Base-by-base conservation (phyloP, 768 basidiomycete genomes). In the Auricularia sp. region DNA sequence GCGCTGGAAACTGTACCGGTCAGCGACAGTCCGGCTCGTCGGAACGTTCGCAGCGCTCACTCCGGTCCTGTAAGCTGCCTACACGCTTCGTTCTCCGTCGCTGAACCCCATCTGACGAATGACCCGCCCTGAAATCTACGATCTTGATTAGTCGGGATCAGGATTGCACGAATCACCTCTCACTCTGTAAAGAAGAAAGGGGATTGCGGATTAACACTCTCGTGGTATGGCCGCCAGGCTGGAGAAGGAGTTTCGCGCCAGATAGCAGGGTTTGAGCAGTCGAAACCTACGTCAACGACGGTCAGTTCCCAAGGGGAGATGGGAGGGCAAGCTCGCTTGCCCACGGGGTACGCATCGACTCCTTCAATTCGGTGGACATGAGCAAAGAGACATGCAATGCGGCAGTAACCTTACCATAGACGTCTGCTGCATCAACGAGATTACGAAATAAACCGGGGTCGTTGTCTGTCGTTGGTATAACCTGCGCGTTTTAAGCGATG, bases 111-210 rank as follows among this genome's bases (percentile, higher is more conserved):
- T 8, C 24, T 6, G 24, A n/a, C 34, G 56, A 59, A 59, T 6
- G 56, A 6, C 10, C 56, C 56, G 14, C 56, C 56, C 34, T 59
- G 56, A 24, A 59, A 59, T 24, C 56, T 59, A 14, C 29, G 29
- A 29, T 29, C 29, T 29, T 29, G 29, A 29, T 29, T 29, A 29
- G 29, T 29, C 29, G 29, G 29, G 29, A 29, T 29, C 29, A 29
- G 29, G 29, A 29, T 29, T 29, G 29, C 29, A 29, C 33, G 56
- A 29, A 14, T n/a, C 56, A 34, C 29, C 18, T 11, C 16, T 6
- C 63, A 70, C 65, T 70, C 69, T 18, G 69, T 68, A 36, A 62
- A 62, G 54, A 62, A 65, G 35, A 56, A 51, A 16, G 66, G 66
- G 3, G 59, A 61, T 36, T 64, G 54, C 14, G 64, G 64, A 51